phyloP scores from a whole-genome alignment of 306 rosid genomes.

The Cicer pinnatifidum region DNA sequence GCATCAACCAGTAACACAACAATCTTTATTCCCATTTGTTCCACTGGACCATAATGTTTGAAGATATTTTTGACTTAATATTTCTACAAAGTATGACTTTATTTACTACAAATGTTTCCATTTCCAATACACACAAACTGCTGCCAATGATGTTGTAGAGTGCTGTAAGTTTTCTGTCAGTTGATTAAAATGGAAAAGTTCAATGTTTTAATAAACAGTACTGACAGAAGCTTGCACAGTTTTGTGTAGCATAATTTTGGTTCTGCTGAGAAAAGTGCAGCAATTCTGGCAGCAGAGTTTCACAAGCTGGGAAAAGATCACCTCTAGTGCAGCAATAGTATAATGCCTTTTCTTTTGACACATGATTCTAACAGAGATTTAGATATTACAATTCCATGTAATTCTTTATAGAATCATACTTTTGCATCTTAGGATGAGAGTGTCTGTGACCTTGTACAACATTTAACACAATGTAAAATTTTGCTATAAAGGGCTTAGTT shows the following conservation, averaged over 20 bases:
- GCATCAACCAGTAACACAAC: neutral
- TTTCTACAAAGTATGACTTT: neutral
- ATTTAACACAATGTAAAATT: neutral
- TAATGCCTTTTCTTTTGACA: conserved; percentile 15
- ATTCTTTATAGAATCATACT: neutral
- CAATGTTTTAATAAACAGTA: neutral
- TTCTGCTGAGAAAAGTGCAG: conserved; percentile 3
- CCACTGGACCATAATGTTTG: conserved; percentile 15
- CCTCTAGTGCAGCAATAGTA: conserved; percentile 2
- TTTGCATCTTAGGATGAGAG: conserved; percentile 1
- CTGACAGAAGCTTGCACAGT: conserved; percentile 1
- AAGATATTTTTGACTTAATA: neutral
- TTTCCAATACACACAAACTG: neutral
- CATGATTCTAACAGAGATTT: conserved; percentile 10
- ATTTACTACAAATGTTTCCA: neutral
- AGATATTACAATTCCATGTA: neutral
- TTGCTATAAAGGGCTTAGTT: neutral
- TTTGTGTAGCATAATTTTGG: conserved; percentile 1
- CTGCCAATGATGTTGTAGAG: neutral
- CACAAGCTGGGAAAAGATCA: conserved; percentile 12
- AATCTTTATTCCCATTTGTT: neutral
- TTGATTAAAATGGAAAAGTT: neutral
- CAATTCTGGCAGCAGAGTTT: conserved; percentile 12
- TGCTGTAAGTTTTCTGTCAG: conserved; percentile 3
- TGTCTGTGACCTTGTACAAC: neutral